phyloP scores from a whole-genome alignment of 805 yeast genomes.

The Pichia gijzeniarum region DNA sequence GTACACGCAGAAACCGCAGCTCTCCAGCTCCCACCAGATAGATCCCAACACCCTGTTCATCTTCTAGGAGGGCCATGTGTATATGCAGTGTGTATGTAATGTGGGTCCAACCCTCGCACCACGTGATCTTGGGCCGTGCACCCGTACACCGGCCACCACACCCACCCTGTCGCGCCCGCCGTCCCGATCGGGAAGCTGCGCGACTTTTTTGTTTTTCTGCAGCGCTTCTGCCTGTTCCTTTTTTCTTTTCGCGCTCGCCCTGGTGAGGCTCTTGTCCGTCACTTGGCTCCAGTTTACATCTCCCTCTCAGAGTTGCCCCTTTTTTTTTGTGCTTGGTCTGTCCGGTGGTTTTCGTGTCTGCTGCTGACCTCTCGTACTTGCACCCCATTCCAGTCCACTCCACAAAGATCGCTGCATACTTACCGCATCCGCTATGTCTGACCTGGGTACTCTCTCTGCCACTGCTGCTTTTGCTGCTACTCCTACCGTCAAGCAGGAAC shows the following conservation, averaged over 20 bases:
- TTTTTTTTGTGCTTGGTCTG: too few relatives aligned
- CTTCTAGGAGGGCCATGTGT: constrained; percentile 16
- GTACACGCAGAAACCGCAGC: constrained; percentile 79
- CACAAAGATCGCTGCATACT: too few relatives aligned
- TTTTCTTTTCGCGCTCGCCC: background rate
- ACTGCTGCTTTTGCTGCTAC: background rate
- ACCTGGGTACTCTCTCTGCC: constrained; percentile 1
- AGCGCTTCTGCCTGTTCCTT: background rate
- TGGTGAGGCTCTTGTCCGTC: background rate
- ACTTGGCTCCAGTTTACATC: background rate
- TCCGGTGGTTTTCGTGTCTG: too few relatives aligned
- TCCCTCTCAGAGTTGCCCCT: background rate
- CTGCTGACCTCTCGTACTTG: too few relatives aligned
- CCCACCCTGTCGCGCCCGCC: too few relatives aligned
- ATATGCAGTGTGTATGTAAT: too few relatives aligned
- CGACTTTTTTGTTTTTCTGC: background rate
- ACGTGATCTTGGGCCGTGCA: too few relatives aligned
- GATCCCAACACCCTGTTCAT: constrained; percentile 44
- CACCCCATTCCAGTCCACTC: too few relatives aligned
- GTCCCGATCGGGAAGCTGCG: too few relatives aligned
- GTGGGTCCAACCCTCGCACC: too few relatives aligned
- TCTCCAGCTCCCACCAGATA: constrained; percentile 76
- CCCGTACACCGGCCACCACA: too few relatives aligned
- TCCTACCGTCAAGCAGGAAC: too few relatives aligned
- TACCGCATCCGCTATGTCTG: background rate